phyloP scores from a whole-genome alignment of 2,329 filamentous ascomycete genomes.

The Macrophomina phaseolina region DNA sequence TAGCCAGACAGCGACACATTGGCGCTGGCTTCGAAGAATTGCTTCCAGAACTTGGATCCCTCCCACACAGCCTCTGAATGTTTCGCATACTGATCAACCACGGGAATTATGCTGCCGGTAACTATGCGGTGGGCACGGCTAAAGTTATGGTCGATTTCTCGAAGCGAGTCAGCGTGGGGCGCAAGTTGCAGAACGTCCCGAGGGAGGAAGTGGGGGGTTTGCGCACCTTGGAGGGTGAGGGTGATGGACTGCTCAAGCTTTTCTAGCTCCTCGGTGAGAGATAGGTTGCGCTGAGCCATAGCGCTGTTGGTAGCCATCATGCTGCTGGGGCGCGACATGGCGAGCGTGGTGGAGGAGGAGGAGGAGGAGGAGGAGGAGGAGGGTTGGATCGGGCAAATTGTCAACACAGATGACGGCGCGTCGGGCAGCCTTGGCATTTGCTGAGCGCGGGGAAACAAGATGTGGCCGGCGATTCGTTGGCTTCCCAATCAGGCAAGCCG shows the following conservation, averaged over 20 bases:
- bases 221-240: conserved; percentile 83
- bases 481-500: background rate
- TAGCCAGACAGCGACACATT: conserved; percentile 97
- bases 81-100: conserved; percentile 94
- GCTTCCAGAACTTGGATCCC: conserved; percentile 99
- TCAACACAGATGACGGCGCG: conserved; percentile 17
- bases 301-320: conserved; percentile 21
- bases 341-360: background rate
- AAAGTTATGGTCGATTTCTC: conserved; percentile 99
- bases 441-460: conserved; percentile 3
- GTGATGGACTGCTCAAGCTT: conserved; percentile 97
- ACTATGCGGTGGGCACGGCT: conserved; percentile 96
- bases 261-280: conserved; percentile 93
- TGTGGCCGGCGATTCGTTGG: background rate
- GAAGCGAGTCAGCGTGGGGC: conserved; percentile 34
- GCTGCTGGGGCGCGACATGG: conserved; percentile 25
- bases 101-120: conserved; percentile 86
- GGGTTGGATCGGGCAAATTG: conserved; percentile 13
- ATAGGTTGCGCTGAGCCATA: conserved; percentile 63
- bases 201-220: background rate
- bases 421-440: background rate
- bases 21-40: conserved; percentile 98
- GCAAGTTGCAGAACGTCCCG: conserved; percentile 28
- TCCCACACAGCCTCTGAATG: conserved; percentile 96
- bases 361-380: background rate